Evolutionary conservation across 768 basidiomycete genomes (phyloP), one percentile per base, ranked within the genome.

Genomic region (Phylloporus scabripes): DNA sequence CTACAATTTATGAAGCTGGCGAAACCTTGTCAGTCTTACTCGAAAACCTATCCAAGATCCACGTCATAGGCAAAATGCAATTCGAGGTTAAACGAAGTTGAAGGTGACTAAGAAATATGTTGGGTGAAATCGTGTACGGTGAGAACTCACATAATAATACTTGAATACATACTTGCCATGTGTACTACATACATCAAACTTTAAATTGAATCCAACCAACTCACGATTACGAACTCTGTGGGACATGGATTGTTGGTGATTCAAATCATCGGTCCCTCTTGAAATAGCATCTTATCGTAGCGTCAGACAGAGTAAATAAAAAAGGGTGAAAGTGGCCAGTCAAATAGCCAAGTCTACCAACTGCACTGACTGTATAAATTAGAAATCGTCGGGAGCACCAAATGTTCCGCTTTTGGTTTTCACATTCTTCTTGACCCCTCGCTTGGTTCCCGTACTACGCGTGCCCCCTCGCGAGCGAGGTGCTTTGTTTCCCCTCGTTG

Each of bases 371-470:
- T 26, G n/a, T 12, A 33, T 10, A 39, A 39, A 23, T 63, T 32
- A 67, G 29, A 63, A 42, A 34, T 58, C 66, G 32, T 69, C 66
- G 7, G 66, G 66, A 38, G 61, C 63, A 18, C 66, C 67, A 46
- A 67, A 67, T 15, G 47, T 62, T n/a, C 67, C 67, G 29, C 60
- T 42, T 40, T 69, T 67, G 15, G 67, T 69, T 46, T 60, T 69
- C n/a, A 45, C 32, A 15, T 51, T 67, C 36, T 56, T 64, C 51
- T 66, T 69, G 12, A 45, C 17, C 17, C 58, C 64, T 44, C 60
- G 53, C 24, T 60, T 69, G 9, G 48, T 50, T 10, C 60, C 60
- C 1, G 55, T 52, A 39, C 47, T 41, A 5, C 63, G 60, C 20
- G 54, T 48, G 17, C 51, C 44, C 45, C 62, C 59, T 32, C 63